phyloP scores from a whole-genome alignment of 176 grass and related monocot species.

The Saccharum officinarum region DNA sequence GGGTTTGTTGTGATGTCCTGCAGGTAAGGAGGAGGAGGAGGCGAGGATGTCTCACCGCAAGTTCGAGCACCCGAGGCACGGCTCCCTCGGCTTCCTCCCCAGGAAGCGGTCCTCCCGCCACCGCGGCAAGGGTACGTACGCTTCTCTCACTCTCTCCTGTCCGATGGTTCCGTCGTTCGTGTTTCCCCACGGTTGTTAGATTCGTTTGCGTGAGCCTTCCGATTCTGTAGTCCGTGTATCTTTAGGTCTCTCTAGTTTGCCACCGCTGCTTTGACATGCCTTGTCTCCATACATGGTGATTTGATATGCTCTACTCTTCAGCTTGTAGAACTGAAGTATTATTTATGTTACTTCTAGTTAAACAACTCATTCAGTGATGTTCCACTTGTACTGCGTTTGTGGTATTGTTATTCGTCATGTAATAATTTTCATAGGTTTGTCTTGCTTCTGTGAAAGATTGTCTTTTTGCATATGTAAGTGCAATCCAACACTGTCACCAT shows the following conservation, averaged over 20 bases:
- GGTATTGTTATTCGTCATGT: neutral
- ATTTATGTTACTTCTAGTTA: neutral
- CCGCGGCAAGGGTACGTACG: constrained; percentile 81
- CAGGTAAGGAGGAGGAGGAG: constrained; percentile 42
- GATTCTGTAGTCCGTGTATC: too few species aligned
- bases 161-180: neutral
- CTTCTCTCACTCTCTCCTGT: neutral
- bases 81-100: constrained; percentile 91
- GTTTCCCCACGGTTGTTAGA: neutral
- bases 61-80: constrained; percentile 98
- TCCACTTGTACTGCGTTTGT: neutral
- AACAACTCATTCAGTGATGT: neutral
- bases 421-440: neutral
- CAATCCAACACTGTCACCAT: too few species aligned
- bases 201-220: neutral
- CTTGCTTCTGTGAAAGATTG: neutral
- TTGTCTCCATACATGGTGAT: neutral
- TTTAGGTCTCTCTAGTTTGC: neutral
- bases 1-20: neutral
- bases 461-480: neutral
- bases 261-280: neutral
- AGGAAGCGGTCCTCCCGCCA: constrained; percentile 84
- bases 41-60: constrained; percentile 88
- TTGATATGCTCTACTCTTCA: neutral
- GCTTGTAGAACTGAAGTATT: neutral